These are phyloP conservation scores for Cyclostephanos invisitatus DNA, from an alignment of 108 stramenopile species.

Conservation along the genomic window DNA sequence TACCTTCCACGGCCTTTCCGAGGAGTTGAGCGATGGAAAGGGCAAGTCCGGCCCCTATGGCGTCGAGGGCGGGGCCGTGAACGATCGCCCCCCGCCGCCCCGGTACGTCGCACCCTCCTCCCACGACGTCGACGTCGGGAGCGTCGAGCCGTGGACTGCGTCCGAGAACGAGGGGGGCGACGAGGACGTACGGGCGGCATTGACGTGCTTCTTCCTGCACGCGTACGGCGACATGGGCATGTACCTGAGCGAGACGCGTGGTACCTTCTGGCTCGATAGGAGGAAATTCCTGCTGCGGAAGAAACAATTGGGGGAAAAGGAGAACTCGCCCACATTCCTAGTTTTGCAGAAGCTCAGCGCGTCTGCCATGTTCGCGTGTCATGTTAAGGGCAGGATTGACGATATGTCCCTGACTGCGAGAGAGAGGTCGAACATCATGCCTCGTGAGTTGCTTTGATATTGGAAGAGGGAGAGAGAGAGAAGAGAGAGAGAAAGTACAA, in stretches of 20 bases:
- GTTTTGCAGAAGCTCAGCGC: conserved; percentile 74
- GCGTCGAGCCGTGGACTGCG: conserved; percentile 56
- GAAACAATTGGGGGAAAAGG: conserved; percentile 69
- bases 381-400: conserved; percentile 74
- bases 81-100: neutral
- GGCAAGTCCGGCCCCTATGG: neutral
- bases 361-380: conserved; percentile 77
- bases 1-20: conserved; percentile 5
- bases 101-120: conserved; percentile 31
- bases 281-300: conserved; percentile 74
- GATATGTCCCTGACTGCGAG: conserved; percentile 54
- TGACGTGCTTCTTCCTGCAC: conserved; percentile 76
- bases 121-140: conserved; percentile 46
- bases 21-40: conserved; percentile 10
- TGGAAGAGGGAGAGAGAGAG: neutral
- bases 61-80: neutral
- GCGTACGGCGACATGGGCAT: conserved; percentile 82
- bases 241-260: conserved; percentile 48
- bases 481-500: neutral
- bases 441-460: conserved; percentile 21
- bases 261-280: conserved; percentile 61
- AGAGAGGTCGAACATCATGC: conserved; percentile 44
- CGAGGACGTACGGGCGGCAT: conserved; percentile 74
- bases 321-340: conserved; percentile 68
- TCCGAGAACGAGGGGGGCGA: conserved; percentile 74